Evolutionary conservation across 1,284 basidiomycete species (phyloP), one percentile per base, ranked within the genome.

Genomic region (Ustilago esculenta): DNA sequence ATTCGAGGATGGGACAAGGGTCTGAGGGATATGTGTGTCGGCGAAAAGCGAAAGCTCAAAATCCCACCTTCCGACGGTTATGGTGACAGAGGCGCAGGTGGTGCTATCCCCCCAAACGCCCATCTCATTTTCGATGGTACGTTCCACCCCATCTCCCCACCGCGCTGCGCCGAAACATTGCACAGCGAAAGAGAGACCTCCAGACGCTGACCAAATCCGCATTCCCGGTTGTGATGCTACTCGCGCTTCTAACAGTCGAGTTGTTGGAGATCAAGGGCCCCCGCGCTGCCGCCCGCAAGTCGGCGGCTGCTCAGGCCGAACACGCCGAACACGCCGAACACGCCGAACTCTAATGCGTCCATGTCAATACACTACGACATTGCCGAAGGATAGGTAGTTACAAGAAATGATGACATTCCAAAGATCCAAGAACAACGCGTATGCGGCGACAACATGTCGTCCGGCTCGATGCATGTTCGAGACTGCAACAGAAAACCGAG

Each of bases 11-110:
- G 84, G 84, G 84, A 84, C 54, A 69, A 79, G 36, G 83, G 86
- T 15, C 76, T 87, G 15, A 73, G 85, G 15, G 85, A 89, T 75
- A 94, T 96, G 90, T 97, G 94, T 82, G 81, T 91, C 30, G 86
- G 88, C 57, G 94, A 98, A 85, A 94, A 93, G 85, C 89, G 94
- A 40, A 91, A 86, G n/a, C 86, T 97, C 43, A 71, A 74, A 55
- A 77, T 81, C 61, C 72, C 76, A 0, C 69, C 75, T 5, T 12
- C 48, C 64, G 58, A 69, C 27, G 75, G 70, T 9, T 46, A 77
- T 90, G 93, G 93, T 41, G 83, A 86, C 2, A 87, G 90, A 34
- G 92, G 91, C 4, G 89, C 89, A 59, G 90, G 91, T 18, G 84
- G 82, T 11, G 84, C 89, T 49, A 98, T 98, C 63, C 94, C 94